Base-by-base conservation (phyloP, 805 yeast species). In the Monosporozyma yasuniensis region DNA sequence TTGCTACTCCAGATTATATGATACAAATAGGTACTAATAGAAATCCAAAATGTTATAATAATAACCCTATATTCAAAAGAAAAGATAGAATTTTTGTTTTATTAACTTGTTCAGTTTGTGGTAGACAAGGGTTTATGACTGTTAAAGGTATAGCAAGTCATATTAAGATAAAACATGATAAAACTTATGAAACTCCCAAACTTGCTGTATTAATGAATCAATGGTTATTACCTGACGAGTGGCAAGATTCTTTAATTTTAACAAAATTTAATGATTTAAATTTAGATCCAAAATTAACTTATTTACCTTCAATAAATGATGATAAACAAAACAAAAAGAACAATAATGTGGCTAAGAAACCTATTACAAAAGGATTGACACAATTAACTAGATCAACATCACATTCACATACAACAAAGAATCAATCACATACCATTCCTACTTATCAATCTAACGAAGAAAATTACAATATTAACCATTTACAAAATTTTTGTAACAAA, bases 91-190 rank as follows among this genome's bases (percentile, higher is more conserved):
- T 83, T 0, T 66, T 83, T 19, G 88, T 86, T 2, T 72, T 80
- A 46, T 71, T 86, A 35, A 80, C 79, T 8, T 86, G 95, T 62
- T 78, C 81, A 1, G 76, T 74, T 47, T 86, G 95, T 65, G 75
- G 72, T 10, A 65, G 90, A 47, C 74, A 80, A 41, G 85, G 84
- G 53, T 86, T 86, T 60, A 81, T 87, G 8, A 78, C 85, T 12
- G 87, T 89, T 0, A 93, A 86, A 61, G 93, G 93, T 14, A 84
- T 86, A 56, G 73, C 84, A 35, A 86, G 84, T 62, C 95, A 86
- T 63, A 78, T 84, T 48, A 72, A 93, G 51, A 74, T 83, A 23
- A 84, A 89, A 8, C 95, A 86, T 62, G 69, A 78, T n/a, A 78
- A 76, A 49, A 87, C 81, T 50, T 84, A 77, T 54, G 75, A 82